A percentile compares a stretch with the other conserved stretches of the same genome.
phyloP scores from a whole-genome alignment of 441 rosid genomes.

The Rhodomyrtus psidioides region DNA sequence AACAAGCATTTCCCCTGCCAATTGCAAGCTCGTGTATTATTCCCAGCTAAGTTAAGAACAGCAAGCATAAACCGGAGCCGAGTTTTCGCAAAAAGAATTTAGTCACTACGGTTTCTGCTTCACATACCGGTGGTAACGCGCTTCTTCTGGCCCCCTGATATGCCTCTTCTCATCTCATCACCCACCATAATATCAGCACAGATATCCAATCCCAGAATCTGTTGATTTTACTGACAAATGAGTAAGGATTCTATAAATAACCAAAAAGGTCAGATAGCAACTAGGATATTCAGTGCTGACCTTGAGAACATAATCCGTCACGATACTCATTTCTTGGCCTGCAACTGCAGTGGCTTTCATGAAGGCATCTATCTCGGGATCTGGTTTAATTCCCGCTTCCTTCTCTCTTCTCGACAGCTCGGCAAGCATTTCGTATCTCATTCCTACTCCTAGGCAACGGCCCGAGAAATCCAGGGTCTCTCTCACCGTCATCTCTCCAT shows the following conservation, averaged over 20 bases:
- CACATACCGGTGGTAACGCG: not conserved
- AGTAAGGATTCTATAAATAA: not conserved
- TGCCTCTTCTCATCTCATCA: not conserved
- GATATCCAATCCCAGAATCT: not conserved
- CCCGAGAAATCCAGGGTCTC: not conserved
- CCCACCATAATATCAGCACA: slow-evolving; percentile 1
- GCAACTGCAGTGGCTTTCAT: not conserved
- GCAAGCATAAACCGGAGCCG: not conserved
- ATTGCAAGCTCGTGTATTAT: not conserved
- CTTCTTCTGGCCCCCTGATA: not conserved
- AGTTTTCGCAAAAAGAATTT: not conserved
- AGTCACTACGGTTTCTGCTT: not conserved
- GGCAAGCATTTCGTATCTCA: not conserved
- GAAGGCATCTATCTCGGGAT: not conserved
- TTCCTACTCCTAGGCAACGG: not conserved
- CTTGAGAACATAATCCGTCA: not conserved
- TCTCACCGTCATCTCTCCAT: not conserved
- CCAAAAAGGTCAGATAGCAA: not conserved
- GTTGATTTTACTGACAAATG: not conserved
- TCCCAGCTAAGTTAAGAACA: not conserved
- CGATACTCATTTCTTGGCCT: not conserved
- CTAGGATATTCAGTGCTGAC: not conserved
- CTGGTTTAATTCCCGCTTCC: not conserved
- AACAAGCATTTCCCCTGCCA: not conserved
- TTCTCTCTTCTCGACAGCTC: not conserved